Base-by-base conservation (phyloP, 2,329 filamentous ascomycete genomes). In the Exserohilum rostratum region DNA sequence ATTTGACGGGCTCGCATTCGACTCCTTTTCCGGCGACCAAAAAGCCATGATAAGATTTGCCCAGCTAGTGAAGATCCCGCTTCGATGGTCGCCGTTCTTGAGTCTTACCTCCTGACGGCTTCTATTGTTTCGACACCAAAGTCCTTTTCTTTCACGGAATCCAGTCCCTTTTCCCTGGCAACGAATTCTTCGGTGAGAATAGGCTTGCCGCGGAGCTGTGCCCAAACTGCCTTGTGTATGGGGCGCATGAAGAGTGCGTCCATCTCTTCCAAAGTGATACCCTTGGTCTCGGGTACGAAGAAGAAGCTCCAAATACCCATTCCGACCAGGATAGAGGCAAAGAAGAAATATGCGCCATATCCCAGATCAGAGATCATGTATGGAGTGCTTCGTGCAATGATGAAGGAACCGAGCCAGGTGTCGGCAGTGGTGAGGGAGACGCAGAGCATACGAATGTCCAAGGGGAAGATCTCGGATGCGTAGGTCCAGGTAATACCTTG, bases 391-490 rank as follows among this genome's bases (percentile, higher is more conserved):
- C 75, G 65, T 1, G 73, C 72, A 48, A 77, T 75, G 58, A 76
- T 75, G 60, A 77, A 77, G 2, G 67, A 72, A 51, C 73, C 72
- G 2, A 77, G 68, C 75, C 75, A 76, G 11, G 71, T 73, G 46
- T 75, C 69, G 1, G 75, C 75, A 0, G 74, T 76, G 0, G 73
- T 76, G 25, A 76, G 59, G 2, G 73, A 73, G 1, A 77, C 73
- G 48, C 74, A 76, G 0, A 77, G 61, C 70, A 76, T 74, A 25
- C 75, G 67, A 46, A 78, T 77, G 34, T 77, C 72, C 17, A 77
- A 62, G 0, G 73, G 74, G 58, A 81, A 83, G 48, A 82, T 81
- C 57, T 83, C 82, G 2, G 79, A 78, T 7, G 76, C 77, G 48
- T 80, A 80, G 0, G 79, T 78, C 72, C 73, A 78, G 0, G 74